phyloP scores from a whole-genome alignment of 495 filamentous ascomycete species.

The Hypoxylon perforatum region DNA sequence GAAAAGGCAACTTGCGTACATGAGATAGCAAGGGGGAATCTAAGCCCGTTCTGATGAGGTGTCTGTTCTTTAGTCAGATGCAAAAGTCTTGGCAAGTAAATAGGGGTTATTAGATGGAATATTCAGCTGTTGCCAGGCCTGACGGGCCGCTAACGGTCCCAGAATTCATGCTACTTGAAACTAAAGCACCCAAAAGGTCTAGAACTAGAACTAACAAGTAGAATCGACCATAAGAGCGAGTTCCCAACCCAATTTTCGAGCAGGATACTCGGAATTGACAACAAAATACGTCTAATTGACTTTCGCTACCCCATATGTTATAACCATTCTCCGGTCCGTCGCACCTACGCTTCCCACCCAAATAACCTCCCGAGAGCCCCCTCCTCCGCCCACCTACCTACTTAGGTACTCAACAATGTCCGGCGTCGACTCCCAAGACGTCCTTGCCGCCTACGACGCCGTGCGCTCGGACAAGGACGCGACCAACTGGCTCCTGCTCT shows the following conservation, averaged over 20 bases:
- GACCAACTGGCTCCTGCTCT: slow-evolving; percentile 68
- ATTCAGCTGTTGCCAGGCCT: slow-evolving; percentile 16
- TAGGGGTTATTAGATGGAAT: slow-evolving; percentile 10
- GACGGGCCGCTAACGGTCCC: slow-evolving; percentile 22
- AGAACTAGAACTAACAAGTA: too few relatives aligned
- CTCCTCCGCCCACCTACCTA: too few relatives aligned
- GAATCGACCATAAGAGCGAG: too few relatives aligned
- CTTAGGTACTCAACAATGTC: slow-evolving; percentile 58
- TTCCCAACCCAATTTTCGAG: slow-evolving; percentile 10
- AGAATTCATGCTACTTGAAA: slow-evolving; percentile 15
- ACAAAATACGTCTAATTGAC: slow-evolving; percentile 11
- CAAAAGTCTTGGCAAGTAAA: slow-evolving; percentile 12
- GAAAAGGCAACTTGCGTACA: neutral
- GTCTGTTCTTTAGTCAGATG: neutral
- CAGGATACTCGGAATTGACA: slow-evolving; percentile 21
- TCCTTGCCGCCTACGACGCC: slow-evolving; percentile 60
- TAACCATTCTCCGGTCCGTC: slow-evolving; percentile 12
- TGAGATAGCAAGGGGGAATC: neutral
- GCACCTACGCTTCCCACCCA: slow-evolving; percentile 5
- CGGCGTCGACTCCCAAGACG: slow-evolving; percentile 56
- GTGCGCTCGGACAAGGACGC: slow-evolving; percentile 66
- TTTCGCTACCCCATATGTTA: slow-evolving; percentile 30
- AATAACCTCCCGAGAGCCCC: neutral
- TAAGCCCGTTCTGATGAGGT: neutral
- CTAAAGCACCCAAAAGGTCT: slow-evolving; percentile 10